Evolutionary conservation across 331 rosid species (phyloP).

Genomic region (Malus hybrid): DNA sequence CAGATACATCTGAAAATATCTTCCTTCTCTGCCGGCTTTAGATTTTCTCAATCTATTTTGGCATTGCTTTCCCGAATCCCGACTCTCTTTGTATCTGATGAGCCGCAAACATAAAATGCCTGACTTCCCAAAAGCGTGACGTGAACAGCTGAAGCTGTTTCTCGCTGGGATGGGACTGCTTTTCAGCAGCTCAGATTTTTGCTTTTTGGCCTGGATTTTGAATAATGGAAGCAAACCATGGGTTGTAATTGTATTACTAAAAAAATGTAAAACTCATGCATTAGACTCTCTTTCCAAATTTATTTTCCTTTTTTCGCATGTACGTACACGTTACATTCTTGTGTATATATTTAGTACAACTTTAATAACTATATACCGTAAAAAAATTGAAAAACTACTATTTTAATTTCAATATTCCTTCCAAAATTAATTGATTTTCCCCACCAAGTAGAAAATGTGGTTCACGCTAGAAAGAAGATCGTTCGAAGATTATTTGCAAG

Average conservation of each 20-base stretch:
- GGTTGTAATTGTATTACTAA: too few species aligned
- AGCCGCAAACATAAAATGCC: neutral
- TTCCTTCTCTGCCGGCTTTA: neutral
- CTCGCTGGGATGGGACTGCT: too few species aligned
- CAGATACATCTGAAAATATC: neutral
- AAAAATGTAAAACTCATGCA: neutral
- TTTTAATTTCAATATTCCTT: neutral
- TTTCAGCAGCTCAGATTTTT: too few species aligned
- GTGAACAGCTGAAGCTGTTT: too few species aligned
- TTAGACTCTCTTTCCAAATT: neutral
- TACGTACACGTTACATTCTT: neutral
- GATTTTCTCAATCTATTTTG: neutral
- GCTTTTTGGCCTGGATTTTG: too few species aligned
- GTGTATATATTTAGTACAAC: neutral
- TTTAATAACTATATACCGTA: neutral
- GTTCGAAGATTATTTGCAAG: too few species aligned
- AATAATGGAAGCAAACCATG: too few species aligned
- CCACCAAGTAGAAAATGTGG: neutral
- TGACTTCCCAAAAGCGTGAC: too few species aligned
- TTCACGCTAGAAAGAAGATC: too few species aligned
- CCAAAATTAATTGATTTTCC: neutral
- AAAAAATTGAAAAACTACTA: too few species aligned
- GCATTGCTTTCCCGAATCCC: neutral
- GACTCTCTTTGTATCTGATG: neutral
- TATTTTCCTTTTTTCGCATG: neutral